Conservation (phyloP, 1,139 yeast genomes). For the Yamadazyma aaseri region DNA sequence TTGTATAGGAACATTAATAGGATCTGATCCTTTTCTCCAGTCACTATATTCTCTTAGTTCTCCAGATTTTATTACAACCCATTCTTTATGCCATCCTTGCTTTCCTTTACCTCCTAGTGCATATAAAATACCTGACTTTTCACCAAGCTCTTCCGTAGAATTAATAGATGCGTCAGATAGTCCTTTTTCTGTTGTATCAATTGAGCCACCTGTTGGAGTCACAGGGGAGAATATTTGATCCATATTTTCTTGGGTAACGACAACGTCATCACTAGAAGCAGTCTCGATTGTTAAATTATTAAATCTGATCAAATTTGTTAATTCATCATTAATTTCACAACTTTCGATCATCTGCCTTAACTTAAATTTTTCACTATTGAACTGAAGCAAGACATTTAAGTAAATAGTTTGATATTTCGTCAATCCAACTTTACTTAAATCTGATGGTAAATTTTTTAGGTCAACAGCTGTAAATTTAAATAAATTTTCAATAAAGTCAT, state of each 20-base stretch:
- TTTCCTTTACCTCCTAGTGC: conserved; percentile 73
- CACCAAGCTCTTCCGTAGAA: conserved; percentile 20
- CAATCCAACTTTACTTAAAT: conserved; percentile 23
- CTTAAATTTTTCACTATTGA: conserved; percentile 44
- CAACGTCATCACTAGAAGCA: conserved; percentile 17
- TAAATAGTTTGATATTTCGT: conserved; percentile 32
- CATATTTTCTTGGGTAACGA: conserved; percentile 30
- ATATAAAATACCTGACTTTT: conserved; percentile 58
- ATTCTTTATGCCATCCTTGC: conserved; percentile 87
- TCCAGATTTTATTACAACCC: conserved; percentile 76
- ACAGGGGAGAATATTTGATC: conserved; percentile 29
- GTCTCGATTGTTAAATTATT: conserved; percentile 25
- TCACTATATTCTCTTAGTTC: conserved; percentile 70
- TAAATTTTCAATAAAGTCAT: conserved; percentile 39
- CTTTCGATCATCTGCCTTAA: conserved; percentile 46
- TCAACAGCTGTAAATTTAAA: conserved; percentile 36
- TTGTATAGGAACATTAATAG: conserved; percentile 70
- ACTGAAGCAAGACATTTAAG: conserved; percentile 34
- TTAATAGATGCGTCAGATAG: background rate
- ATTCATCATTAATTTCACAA: conserved; percentile 40
- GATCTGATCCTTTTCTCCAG: conserved; percentile 72
- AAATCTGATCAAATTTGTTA: conserved; percentile 31
- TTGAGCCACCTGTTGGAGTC: conserved; percentile 3
- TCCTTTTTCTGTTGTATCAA: background rate
- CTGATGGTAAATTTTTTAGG: conserved; percentile 18